These are phyloP conservation scores for Podaxis sp. DNA, from an alignment of 768 basidiomycete species.

Conservation along the genomic window DNA sequence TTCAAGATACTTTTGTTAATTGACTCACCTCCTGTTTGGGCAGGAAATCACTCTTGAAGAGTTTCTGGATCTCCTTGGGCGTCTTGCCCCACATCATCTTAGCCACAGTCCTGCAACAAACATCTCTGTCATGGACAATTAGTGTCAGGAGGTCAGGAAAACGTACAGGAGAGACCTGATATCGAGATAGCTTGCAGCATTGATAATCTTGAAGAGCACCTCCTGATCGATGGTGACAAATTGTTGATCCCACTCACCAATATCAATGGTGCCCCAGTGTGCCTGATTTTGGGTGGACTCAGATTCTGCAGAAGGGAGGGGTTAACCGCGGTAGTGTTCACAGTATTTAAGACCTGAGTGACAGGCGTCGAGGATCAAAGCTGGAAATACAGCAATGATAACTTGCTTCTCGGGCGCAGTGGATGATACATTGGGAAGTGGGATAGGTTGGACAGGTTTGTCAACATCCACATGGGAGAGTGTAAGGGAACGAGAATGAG, in stretches of 20 bases:
- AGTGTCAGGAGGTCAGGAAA: slow-evolving; percentile 4
- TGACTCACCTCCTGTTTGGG: slow-evolving; percentile 93
- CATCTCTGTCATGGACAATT: slow-evolving; percentile 57
- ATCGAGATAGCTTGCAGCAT: slow-evolving; percentile 99
- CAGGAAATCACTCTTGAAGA: slow-evolving; percentile 84
- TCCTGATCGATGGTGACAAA: slow-evolving; percentile 99
- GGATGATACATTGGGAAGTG: slow-evolving; percentile 90
- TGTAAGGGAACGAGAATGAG: slow-evolving; percentile 12
- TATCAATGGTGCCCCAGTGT: slow-evolving; percentile 96
- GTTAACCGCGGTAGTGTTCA: slow-evolving; percentile 97
- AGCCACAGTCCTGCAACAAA: slow-evolving; percentile 97
- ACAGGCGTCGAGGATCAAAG: slow-evolving; percentile 9
- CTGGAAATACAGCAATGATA: slow-evolving; percentile 5
- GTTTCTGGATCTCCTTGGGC: slow-evolving; percentile 97
- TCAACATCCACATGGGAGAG: slow-evolving; percentile 68
- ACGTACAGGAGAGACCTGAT: slow-evolving; percentile 96
- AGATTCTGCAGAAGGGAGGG: slow-evolving; percentile 81
- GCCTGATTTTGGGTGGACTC: slow-evolving; percentile 88
- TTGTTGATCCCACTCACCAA: slow-evolving; percentile 99
- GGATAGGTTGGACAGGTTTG: slow-evolving; percentile 91
- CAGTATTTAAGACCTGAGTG: slow-evolving; percentile 96
- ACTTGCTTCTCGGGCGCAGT: slow-evolving; percentile 85
- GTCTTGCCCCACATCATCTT: slow-evolving; percentile 99
- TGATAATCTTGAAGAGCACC: slow-evolving; percentile 99
- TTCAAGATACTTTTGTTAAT: slow-evolving; percentile 9